Conservation (phyloP, 352 stramenopile species). For the Globisporangium recalcitrans region DNA sequence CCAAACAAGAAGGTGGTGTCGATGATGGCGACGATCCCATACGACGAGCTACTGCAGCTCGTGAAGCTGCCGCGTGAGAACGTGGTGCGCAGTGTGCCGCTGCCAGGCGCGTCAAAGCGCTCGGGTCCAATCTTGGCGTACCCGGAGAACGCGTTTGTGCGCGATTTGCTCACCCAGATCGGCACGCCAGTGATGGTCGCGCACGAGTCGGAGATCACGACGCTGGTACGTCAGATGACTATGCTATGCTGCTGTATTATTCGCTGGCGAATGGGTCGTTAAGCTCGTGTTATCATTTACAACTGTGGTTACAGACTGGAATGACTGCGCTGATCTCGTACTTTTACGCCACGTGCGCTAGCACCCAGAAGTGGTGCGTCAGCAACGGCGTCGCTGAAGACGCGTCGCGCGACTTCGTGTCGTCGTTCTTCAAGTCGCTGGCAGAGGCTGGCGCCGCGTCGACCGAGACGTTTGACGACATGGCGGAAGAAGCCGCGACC, state of each 20-base stretch:
- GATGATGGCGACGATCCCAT: constrained; percentile 88
- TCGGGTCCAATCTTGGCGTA: constrained; percentile 77
- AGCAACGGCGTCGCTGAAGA: constrained; percentile 75
- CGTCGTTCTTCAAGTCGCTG: constrained; percentile 81
- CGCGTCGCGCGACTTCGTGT: constrained; percentile 73
- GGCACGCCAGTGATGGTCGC: constrained; percentile 81
- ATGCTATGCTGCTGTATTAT: too few relatives aligned
- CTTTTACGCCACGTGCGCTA: constrained; percentile 85
- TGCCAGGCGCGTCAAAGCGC: constrained; percentile 69
- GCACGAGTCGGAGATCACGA: constrained; percentile 77
- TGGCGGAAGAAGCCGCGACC: constrained; percentile 80
- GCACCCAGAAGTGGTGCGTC: constrained; percentile 80
- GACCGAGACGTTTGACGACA: constrained; percentile 71
- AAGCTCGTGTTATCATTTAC: too few relatives aligned
- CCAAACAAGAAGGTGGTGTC: constrained; percentile 65
- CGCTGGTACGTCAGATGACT: constrained; percentile 50
- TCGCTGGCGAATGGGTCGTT: too few relatives aligned
- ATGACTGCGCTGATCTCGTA: constrained; percentile 85
- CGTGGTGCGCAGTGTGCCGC: constrained; percentile 74
- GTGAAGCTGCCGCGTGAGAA: constrained; percentile 62
- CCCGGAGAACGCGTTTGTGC: constrained; percentile 58
- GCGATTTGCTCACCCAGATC: constrained; percentile 71
- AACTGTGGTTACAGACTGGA: constrained; percentile 42
- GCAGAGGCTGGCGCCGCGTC: constrained; percentile 67
- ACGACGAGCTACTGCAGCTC: constrained; percentile 71